phyloP scores from a whole-genome alignment of 306 rosid species.

The Inga leiocalycina region DNA sequence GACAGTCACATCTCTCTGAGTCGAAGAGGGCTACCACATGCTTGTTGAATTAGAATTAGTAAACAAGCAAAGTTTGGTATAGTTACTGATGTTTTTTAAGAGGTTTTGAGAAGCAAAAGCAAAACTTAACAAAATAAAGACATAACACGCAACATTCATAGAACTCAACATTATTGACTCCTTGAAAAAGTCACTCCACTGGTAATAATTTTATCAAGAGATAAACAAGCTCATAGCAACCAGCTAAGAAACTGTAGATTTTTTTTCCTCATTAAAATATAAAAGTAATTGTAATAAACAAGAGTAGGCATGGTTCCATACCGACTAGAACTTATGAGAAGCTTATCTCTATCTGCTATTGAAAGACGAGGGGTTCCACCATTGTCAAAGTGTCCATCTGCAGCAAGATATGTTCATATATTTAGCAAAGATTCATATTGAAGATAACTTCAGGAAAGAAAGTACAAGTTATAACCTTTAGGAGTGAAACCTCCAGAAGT shows the following conservation, averaged over 20 bases:
- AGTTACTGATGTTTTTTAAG: background rate
- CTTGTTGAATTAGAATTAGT: conserved; percentile 9
- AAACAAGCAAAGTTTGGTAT: background rate
- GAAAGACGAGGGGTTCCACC: conserved; percentile 56
- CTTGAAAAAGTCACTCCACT: background rate
- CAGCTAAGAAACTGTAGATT: background rate
- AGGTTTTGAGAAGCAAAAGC: background rate
- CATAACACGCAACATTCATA: background rate
- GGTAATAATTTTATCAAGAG: background rate
- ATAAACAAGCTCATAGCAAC: background rate
- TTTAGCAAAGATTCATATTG: conserved; percentile 30
- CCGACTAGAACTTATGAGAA: conserved; percentile 59
- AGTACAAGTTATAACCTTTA: conserved; percentile 47
- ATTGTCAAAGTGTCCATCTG: conserved; percentile 37
- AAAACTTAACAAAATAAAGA: too few species aligned
- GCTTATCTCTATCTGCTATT: conserved; percentile 55
- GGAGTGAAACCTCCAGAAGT: conserved; percentile 48
- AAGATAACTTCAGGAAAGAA: background rate
- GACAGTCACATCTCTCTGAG: conserved; percentile 11
- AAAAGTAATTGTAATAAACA: conserved; percentile 8
- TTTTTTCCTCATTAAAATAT: background rate
- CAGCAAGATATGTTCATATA: conserved; percentile 40
- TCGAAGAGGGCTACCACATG: background rate
- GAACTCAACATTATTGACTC: background rate
- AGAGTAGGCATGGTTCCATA: conserved; percentile 35